Evolutionary conservation across 1,284 basidiomycete genomes (phyloP).

Genomic region (Neotropicomus parvogracilis): DNA sequence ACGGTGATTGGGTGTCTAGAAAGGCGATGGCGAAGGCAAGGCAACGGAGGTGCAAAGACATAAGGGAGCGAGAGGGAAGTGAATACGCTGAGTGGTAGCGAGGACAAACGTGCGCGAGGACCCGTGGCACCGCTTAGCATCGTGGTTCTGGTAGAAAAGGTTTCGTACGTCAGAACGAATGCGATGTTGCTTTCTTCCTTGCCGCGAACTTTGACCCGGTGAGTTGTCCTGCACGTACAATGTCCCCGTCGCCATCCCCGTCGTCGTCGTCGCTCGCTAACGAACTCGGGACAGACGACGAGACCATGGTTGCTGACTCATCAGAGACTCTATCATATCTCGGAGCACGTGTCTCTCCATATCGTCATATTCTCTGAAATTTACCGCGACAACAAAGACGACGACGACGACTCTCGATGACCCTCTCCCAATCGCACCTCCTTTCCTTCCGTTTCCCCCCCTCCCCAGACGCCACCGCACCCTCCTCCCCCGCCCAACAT

Average conservation of each 20-base stretch:
- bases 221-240: too few relatives aligned
- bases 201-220: too few relatives aligned
- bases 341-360: slow-evolving; percentile 29
- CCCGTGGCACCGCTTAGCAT: slow-evolving; percentile 32
- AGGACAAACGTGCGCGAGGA: slow-evolving; percentile 35
- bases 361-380: slow-evolving; percentile 26
- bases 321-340: slow-evolving; percentile 19
- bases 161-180: slow-evolving; percentile 10
- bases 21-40: slow-evolving; percentile 11
- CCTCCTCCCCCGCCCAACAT: slow-evolving; percentile 35
- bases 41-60: slow-evolving; percentile 10
- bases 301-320: slow-evolving; percentile 24
- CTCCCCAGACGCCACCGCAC: slow-evolving; percentile 20
- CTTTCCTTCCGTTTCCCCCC: neutral
- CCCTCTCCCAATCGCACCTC: neutral
- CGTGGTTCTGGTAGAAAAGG: slow-evolving; percentile 29
- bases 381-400: slow-evolving; percentile 10
- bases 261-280: slow-evolving; percentile 15
- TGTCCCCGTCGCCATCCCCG: too few relatives aligned
- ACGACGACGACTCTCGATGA: neutral
- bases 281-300: slow-evolving; percentile 4
- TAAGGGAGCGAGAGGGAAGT: neutral
- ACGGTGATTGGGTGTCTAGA: slow-evolving; percentile 24
- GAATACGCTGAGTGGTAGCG: slow-evolving; percentile 13
- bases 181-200: slow-evolving; percentile 11